Percentiles rank a stretch among this genome's conserved stretches.
These are phyloP conservation scores for Lepidium aucheri DNA, from an alignment of 345 rosid genomes.

Conservation along the genomic window DNA sequence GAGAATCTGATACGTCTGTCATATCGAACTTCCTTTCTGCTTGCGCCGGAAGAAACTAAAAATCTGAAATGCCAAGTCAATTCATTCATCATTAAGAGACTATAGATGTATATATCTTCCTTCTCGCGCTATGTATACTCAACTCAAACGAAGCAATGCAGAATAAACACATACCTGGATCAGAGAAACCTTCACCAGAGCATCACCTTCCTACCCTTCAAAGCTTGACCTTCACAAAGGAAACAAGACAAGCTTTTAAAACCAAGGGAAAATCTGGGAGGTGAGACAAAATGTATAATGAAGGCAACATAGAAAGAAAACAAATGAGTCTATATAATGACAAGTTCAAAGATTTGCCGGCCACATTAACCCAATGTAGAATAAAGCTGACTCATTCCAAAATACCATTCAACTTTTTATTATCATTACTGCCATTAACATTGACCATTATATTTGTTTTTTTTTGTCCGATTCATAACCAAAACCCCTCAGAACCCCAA, in stretches of 20 bases:
- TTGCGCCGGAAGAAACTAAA: conserved; percentile 20
- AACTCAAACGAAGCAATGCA: neutral
- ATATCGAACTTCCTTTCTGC: conserved; percentile 28
- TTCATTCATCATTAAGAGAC: neutral
- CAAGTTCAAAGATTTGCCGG: conserved; percentile 24
- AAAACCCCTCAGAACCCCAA: no score
- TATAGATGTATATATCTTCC: no score
- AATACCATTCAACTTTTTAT: neutral
- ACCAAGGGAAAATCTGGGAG: conserved; percentile 7
- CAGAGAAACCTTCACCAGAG: conserved; percentile 9
- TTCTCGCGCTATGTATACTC: no score
- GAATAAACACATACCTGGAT: conserved; percentile 9
- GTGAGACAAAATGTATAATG: neutral
- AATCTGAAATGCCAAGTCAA: conserved; percentile 12
- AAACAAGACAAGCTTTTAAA: conserved; percentile 4
- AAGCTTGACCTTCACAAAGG: conserved; percentile 16
- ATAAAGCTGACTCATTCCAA: conserved; percentile 19
- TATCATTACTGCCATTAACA: no score
- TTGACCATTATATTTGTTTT: no score
- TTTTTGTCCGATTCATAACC: no score
- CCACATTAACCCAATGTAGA: conserved; percentile 7
- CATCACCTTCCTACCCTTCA: conserved; percentile 14
- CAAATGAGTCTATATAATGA: conserved; percentile 12
- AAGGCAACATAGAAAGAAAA: conserved; percentile 16
- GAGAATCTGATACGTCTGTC: conserved; percentile 42